Base-by-base conservation (phyloP, 2,329 filamentous ascomycete genomes). In the Penicillium sclerotiorum region DNA sequence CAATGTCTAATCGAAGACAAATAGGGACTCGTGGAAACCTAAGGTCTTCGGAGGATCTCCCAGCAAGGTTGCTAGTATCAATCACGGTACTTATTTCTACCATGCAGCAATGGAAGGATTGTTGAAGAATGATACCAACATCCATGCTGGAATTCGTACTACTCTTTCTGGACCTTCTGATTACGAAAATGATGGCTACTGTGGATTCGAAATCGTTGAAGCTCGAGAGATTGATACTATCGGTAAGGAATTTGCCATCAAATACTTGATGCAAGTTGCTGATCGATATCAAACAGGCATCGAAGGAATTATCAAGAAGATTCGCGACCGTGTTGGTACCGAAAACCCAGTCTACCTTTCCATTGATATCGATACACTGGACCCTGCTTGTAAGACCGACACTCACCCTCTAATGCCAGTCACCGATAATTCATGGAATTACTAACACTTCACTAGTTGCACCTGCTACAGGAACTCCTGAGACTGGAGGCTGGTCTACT, bases 1-100 rank as follows among this genome's bases (percentile, higher is more conserved):
- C 25, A 28, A 7, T 7, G 25, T 28, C 7, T 28, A 28, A 28
- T 17, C 15, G 9, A 33, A n/a, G 9, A 17, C 13, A 7, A 33
- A 4, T 33, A 73, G 62, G 4, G 80, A 80, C 56, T 79, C 80
- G 63, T 89, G 89, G 89, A 84, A 82, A 50, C 90, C 90, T 36
- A 93, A 93, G 68, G 90, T 94, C 21, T 95, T 95, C 61, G 90
- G 90, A 45, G 90, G 89, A 23, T 85, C 88, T 0, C 89, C 90
- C 0, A 88, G 83, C 22, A 81, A 91, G 53, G 82, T 85, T 32
- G 89, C 90, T 17, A 80, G 80, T 56, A 86, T 95, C 74, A 95
- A 94, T 73, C 89, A 94, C 73, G 90, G 90, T 35, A 94, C 89
- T 1, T 94, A 94, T 76, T 95, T 95, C 74, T 94, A 87, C 73